Evolutionary conservation across 176 grass and related monocot species (phyloP).

Genomic region (Avena sativa): DNA sequence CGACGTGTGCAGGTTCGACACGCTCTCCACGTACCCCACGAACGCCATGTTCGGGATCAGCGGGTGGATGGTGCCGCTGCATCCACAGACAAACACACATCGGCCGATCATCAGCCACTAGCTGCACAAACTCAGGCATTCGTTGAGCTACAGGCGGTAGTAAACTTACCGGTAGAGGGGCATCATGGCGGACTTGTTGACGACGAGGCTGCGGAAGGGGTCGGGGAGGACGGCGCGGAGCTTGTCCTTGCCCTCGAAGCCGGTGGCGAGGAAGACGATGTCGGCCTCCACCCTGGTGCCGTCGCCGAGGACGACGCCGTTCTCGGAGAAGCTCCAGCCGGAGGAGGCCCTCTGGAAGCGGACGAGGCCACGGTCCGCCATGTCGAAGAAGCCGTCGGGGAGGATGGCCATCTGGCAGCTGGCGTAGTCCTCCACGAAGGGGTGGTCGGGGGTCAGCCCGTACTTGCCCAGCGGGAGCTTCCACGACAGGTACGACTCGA

Average conservation of each 20-base stretch:
- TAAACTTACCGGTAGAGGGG: conserved; percentile 74
- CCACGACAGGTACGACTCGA: conserved; percentile 92
- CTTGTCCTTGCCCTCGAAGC: conserved; percentile 97
- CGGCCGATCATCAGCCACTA: neutral
- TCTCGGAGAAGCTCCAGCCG: conserved; percentile 77
- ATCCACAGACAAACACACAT: neutral
- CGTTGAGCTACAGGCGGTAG: too few relatives aligned
- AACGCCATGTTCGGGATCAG: conserved; percentile 97
- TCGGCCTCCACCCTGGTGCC: conserved; percentile 78
- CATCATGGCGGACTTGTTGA: conserved; percentile 76
- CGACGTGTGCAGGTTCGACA: conserved; percentile 97
- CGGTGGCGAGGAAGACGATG: conserved; percentile 93
- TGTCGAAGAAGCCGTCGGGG: conserved; percentile 90
- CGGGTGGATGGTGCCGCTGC: conserved; percentile 85
- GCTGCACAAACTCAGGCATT: too few relatives aligned
- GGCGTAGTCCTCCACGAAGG: conserved; percentile 96
- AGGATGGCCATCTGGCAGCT: conserved; percentile 99
- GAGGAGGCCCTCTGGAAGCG: conserved; percentile 55
- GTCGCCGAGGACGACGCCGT: conserved; percentile 77
- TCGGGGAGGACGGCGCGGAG: conserved; percentile 71
- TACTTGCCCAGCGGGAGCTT: conserved; percentile 87
- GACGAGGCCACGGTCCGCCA: conserved; percentile 72
- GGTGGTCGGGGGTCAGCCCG: conserved; percentile 84
- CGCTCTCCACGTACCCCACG: conserved; percentile 98
- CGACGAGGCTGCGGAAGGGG: conserved; percentile 59